These are phyloP conservation scores for Solanum chaucha DNA, from an alignment of 257 asterid species.

Conservation along the genomic window DNA sequence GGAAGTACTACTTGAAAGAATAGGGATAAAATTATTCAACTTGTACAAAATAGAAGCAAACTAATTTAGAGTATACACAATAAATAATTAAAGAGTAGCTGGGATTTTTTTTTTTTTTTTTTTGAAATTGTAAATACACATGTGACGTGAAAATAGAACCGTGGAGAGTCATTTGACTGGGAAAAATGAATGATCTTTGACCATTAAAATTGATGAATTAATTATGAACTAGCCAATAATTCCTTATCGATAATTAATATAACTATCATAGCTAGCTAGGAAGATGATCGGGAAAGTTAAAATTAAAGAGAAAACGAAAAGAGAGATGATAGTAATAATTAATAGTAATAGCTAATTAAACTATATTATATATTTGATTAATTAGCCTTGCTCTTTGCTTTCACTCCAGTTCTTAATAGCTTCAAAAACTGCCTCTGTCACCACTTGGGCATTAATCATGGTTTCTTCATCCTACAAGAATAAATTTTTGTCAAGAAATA, in stretches of 20 bases:
- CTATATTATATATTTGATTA: neutral
- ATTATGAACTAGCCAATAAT: neutral
- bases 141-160: neutral
- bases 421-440: constrained; percentile 47
- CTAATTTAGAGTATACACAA: neutral
- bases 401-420: constrained; percentile 76
- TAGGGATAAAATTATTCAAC: neutral
- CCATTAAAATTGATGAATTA: neutral
- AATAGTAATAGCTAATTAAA: neutral
- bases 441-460: constrained; percentile 32
- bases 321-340: neutral
- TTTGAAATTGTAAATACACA: neutral
- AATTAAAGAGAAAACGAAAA: neutral
- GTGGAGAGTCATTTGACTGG: neutral
- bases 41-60: neutral
- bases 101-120: neutral
- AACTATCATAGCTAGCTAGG: neutral
- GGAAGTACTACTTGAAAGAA: neutral
- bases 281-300: neutral
- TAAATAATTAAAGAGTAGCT: neutral
- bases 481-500: neutral
- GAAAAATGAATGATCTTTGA: constrained; percentile 4
- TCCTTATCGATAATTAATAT: neutral
- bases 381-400: constrained; percentile 10
- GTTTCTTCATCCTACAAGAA: constrained; percentile 45